Percentiles rank a stretch among this genome's conserved stretches.
Evolutionary conservation across 495 filamentous ascomycete genomes (phyloP).

Genomic region (Tuber calosporum): DNA sequence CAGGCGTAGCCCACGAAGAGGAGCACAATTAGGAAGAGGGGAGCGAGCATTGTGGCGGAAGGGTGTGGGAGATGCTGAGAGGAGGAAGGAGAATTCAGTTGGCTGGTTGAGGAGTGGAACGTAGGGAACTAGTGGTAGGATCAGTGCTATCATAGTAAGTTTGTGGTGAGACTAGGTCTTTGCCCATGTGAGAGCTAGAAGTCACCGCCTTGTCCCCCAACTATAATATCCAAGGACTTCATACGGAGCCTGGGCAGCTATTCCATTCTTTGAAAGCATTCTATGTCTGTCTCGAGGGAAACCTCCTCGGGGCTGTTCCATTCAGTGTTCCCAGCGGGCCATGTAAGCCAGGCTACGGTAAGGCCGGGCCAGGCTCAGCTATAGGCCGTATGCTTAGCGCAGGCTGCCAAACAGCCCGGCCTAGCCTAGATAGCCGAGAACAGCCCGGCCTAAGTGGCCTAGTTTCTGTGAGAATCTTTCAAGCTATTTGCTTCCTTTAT

Average conservation of each 20-base stretch:
- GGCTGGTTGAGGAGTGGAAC: neutral
- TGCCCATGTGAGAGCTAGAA: neutral
- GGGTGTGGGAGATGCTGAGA: neutral
- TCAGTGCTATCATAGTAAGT: neutral
- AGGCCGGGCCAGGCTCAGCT: too few relatives aligned
- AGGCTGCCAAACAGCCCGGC: too few relatives aligned
- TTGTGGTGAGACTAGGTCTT: neutral
- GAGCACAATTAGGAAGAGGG: neutral
- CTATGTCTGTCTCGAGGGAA: neutral
- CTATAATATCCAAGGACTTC: too few relatives aligned
- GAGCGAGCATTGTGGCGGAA: neutral
- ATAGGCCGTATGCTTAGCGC: too few relatives aligned
- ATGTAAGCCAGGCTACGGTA: too few relatives aligned
- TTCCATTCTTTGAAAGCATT: neutral
- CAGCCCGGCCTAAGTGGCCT: too few relatives aligned
- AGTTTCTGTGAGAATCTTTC: too few relatives aligned
- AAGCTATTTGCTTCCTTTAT: too few relatives aligned
- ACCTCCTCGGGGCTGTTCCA: neutral
- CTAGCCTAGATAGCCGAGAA: too few relatives aligned
- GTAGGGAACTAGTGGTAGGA: neutral
- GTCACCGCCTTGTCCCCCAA: neutral
- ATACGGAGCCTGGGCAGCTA: too few relatives aligned
- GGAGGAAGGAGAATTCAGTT: neutral
- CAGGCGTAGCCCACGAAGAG: neutral
- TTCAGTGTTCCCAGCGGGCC: too few relatives aligned